Evolutionary conservation across 805 yeast species (phyloP).

Genomic region (Wickerhamomyces bovis): DNA sequence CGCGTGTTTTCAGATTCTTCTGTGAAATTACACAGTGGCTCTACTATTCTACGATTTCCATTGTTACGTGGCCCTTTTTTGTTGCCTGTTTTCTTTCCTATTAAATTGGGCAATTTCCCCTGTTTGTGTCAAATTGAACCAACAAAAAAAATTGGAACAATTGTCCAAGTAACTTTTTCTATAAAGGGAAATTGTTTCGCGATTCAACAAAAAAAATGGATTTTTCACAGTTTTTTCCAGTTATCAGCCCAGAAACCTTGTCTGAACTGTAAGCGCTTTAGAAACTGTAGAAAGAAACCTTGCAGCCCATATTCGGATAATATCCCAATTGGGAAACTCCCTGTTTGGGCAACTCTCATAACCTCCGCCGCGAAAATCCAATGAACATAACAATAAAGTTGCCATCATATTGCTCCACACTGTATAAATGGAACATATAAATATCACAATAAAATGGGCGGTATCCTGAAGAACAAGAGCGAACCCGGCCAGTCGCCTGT

Average conservation of each 20-base stretch:
- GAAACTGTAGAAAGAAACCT: not conserved
- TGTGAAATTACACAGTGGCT: no score
- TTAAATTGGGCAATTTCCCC: no score
- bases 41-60: no score
- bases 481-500: conserved; percentile 23
- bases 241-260: not conserved
- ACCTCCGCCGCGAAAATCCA: not conserved
- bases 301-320: no score
- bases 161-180: no score
- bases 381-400: no score
- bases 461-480: conserved; percentile 49
- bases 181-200: not conserved
- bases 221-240: no score
- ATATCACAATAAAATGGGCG: conserved; percentile 25
- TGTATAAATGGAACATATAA: not conserved
- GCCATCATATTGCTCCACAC: not conserved
- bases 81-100: no score
- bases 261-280: not conserved
- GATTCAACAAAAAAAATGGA: not conserved
- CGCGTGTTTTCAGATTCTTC: no score
- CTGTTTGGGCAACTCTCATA: not conserved
- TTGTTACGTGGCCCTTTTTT: no score
- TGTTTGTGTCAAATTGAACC: not conserved
- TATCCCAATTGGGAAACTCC: not conserved
- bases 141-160: not conserved